Base-by-base conservation (phyloP, 116 monocot genomes). In the Papilionanthe hybrid region DNA sequence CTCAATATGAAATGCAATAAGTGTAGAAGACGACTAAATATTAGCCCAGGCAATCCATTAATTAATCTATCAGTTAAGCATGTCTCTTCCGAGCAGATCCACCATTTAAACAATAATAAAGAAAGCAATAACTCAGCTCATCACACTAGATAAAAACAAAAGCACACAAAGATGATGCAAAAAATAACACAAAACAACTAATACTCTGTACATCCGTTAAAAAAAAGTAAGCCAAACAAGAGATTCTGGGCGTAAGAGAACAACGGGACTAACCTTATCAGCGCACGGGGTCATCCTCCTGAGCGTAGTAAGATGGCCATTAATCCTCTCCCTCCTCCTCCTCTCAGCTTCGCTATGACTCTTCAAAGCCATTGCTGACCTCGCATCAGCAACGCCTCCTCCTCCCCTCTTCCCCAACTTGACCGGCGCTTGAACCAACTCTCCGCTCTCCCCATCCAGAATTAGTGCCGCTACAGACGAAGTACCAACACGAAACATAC, bases 341-440 rank as follows among this genome's bases (percentile, higher is more conserved):
- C 86, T 87, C 80, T 92, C 92, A 5, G 92, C 92, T 81, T 92
- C 87, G 80, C 92, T 92, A 69, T 92, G 91, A 77, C 82, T 89
- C 86, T 86, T 92, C 86, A 92, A 60, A 55, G 87, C 89, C 83
- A 79, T 78, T 1, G 84, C 86, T 27, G 86, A 78, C 76, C 78
- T 86, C 11, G 37, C 77, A 32, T 88, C 84, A 22, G 28, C 58
- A 30, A 10, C 48, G 6, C 77, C 81, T 22, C 72, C 82, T 25
- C 58, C 77, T 2, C 73, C 69, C 60, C 75, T 85, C 75, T 44
- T 78, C 41, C 56, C 83, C 17, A 56, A 6, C 84, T 48, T 84
- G 15, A 55, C 67, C 23, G 80, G 81, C 42, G 84, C 84, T 63
- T 48, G 56, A 75, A 85, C 83, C 25, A 84, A 44, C 85, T 86